phyloP scores from a whole-genome alignment of 108 stramenopile species.

The Epithemia pelagica region DNA sequence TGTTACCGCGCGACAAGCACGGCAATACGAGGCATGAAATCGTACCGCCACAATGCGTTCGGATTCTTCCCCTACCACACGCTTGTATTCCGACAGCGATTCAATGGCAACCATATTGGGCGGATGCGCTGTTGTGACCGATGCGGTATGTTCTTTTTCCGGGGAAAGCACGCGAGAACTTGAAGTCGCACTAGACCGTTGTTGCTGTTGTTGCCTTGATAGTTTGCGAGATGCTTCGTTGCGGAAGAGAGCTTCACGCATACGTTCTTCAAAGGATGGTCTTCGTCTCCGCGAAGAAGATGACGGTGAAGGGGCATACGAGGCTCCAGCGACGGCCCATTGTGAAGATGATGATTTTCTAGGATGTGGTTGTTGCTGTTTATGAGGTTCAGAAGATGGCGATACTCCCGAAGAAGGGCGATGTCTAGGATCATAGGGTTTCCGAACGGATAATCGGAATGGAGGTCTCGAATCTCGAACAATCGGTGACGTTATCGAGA shows the following conservation, averaged over 20 bases:
- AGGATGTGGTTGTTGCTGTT: not conserved
- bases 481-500: not conserved
- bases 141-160: no score
- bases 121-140: conserved; percentile 11
- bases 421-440: conserved; percentile 1
- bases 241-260: conserved; percentile 18
- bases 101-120: conserved; percentile 33
- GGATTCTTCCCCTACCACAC: conserved; percentile 36
- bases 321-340: conserved; percentile 3
- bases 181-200: not conserved
- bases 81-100: conserved; percentile 48
- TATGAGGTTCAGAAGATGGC: not conserved
- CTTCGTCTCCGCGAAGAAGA: not conserved
- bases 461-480: conserved; percentile 6
- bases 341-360: conserved; percentile 2
- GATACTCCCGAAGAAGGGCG: no score
- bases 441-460: not conserved
- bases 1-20: conserved; percentile 64
- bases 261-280: conserved; percentile 22
- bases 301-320: not conserved
- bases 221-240: conserved; percentile 2
- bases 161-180: not conserved
- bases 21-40: conserved; percentile 58
- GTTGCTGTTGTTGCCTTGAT: not conserved
- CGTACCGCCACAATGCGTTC: conserved; percentile 45